phyloP scores from a whole-genome alignment of 2,329 filamentous ascomycete genomes.

The Clarireedia homoeocarpa region DNA sequence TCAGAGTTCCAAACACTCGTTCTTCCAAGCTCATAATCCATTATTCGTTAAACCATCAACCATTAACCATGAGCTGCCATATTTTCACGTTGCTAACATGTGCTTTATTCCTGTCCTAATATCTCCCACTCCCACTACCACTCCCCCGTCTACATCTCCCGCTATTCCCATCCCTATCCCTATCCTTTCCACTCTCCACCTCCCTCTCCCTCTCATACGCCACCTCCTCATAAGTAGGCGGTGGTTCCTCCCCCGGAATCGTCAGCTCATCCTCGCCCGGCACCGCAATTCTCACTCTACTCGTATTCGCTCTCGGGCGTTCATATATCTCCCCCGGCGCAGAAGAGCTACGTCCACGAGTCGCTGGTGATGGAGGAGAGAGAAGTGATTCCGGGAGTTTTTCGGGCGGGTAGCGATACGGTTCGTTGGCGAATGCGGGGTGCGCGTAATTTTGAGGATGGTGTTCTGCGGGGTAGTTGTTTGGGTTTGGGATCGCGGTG shows the following conservation, averaged over 20 bases:
- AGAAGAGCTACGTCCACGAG: slow-evolving; percentile 3
- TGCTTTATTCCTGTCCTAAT: too few relatives aligned
- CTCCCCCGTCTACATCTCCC: too few relatives aligned
- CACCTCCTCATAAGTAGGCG: slow-evolving; percentile 5
- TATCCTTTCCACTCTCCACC: not conserved
- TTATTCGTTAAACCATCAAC: too few relatives aligned
- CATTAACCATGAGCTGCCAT: too few relatives aligned
- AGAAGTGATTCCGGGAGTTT: slow-evolving; percentile 5
- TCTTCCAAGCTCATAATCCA: too few relatives aligned
- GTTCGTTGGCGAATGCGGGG: slow-evolving; percentile 4
- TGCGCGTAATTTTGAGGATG: not conserved
- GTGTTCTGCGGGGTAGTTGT: not conserved
- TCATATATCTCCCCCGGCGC: not conserved
- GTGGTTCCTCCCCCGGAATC: slow-evolving; percentile 6
- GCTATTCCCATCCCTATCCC: not conserved
- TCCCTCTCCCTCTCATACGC: not conserved
- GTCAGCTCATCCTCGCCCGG: slow-evolving; percentile 9
- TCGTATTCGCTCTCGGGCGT: not conserved
- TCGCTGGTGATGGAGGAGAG: not conserved
- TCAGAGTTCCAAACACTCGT: too few relatives aligned
- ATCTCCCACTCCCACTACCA: too few relatives aligned
- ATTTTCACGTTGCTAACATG: too few relatives aligned
- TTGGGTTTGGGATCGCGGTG: not conserved
- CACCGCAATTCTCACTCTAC: slow-evolving; percentile 8
- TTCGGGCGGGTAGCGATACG: slow-evolving; percentile 5